A percentile compares a stretch with the other conserved stretches of the same genome.
phyloP scores from a whole-genome alignment of 306 rosid genomes.

The Biancaea sappan region DNA sequence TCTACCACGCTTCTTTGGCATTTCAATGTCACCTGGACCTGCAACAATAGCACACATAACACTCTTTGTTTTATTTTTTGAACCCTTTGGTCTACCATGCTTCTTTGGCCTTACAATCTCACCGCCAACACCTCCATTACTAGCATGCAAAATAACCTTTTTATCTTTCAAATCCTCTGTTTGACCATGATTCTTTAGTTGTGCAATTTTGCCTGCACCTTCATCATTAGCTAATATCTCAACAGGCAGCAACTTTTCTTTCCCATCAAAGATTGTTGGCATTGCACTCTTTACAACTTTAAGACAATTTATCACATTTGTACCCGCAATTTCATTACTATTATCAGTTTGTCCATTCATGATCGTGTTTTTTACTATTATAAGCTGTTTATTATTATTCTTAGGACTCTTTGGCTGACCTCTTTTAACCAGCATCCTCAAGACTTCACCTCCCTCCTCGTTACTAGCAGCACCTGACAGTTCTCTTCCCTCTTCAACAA shows the following conservation, averaged over 20 bases:
- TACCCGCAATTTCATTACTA: slow-evolving; percentile 22
- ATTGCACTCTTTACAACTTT: slow-evolving; percentile 27
- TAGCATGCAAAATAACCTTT: slow-evolving; percentile 1
- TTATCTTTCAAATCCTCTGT: not conserved
- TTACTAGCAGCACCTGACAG: slow-evolving; percentile 7
- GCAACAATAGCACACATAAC: not conserved
- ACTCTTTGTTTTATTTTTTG: slow-evolving; percentile 10
- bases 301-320: not conserved
- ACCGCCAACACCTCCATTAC: slow-evolving; percentile 32
- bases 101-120: slow-evolving; percentile 31
- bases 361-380: not conserved
- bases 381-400: slow-evolving; percentile 32
- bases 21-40: not conserved
- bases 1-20: slow-evolving; percentile 28
- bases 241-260: not conserved
- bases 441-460: slow-evolving; percentile 28
- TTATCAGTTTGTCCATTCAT: not conserved
- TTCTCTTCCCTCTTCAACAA: slow-evolving; percentile 24
- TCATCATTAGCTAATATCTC: slow-evolving; percentile 19
- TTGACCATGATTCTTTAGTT: slow-evolving; percentile 12
- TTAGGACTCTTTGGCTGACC: slow-evolving; percentile 48
- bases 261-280: slow-evolving; percentile 1
- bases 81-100: not conserved
- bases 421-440: slow-evolving; percentile 29
- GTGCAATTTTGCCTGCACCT: slow-evolving; percentile 33